Conservation (phyloP, 129 eudicot genomes). For the Flaveria bidentis region DNA sequence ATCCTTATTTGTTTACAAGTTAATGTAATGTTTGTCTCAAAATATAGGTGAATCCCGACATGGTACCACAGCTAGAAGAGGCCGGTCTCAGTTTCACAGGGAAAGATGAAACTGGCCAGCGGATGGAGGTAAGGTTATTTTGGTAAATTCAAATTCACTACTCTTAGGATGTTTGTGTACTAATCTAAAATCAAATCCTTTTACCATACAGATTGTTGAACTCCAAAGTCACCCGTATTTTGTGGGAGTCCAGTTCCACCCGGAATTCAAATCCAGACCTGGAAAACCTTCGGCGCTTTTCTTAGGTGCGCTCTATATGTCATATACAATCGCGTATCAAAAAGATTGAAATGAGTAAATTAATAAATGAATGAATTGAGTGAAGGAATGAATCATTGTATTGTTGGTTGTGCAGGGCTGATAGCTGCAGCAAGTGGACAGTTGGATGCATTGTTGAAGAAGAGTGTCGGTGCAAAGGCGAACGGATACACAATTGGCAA, state of each 20-base stretch:
- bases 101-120: slow-evolving; percentile 88
- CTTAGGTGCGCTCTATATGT: slow-evolving; percentile 49
- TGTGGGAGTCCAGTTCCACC: slow-evolving; percentile 92
- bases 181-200: slow-evolving; percentile 4
- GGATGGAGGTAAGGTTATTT: slow-evolving; percentile 73
- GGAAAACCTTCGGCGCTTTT: slow-evolving; percentile 87
- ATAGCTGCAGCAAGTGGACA: slow-evolving; percentile 95
- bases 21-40: not conserved
- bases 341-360: not conserved
- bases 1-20: not conserved
- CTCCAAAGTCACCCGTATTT: slow-evolving; percentile 79
- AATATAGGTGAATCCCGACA: slow-evolving; percentile 81
- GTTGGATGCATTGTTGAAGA: slow-evolving; percentile 67
- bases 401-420: slow-evolving; percentile 52
- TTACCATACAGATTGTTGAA: slow-evolving; percentile 66
- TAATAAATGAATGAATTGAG: not conserved
- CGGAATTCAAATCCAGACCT: slow-evolving; percentile 92
- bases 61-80: slow-evolving; percentile 76
- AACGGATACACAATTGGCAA: slow-evolving; percentile 43
- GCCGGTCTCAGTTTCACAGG: slow-evolving; percentile 89
- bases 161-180: not conserved
- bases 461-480: slow-evolving; percentile 35
- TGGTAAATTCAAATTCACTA: not conserved
- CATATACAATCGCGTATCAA: not conserved
- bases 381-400: not conserved